Base-by-base conservation (phyloP, 345 rosid genomes). In the Trapa bicornis region DNA sequence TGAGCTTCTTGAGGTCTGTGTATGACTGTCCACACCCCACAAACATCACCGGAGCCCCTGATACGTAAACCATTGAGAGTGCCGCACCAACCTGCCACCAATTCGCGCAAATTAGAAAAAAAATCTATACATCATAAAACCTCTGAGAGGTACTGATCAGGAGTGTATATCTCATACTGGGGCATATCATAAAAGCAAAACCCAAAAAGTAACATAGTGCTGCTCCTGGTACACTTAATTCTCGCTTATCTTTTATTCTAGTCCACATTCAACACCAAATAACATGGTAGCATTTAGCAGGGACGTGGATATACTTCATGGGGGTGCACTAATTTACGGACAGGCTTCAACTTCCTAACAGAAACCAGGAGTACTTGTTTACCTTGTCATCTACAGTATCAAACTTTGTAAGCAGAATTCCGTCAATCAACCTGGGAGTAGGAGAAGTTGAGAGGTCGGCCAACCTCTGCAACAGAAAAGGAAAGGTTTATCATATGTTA, bases 331-430 rank as follows among this genome's bases (percentile, higher is more conserved):
- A 3, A 11, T 45, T 45, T 45, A 4, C 5, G 48, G 8, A 45
- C 36, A 32, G 37, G n/a, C 10, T 52, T 12, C 0, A 32, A 39
- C 43, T 17, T 16, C 42, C 32, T 29, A 68, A 17, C 60, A 16
- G 10, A 12, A 68, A 53, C 33, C 22, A 7, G n/a, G 11, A n/a
- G 35, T n/a, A 13, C 15, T 61, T 47, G 14, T 15, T 32, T 72
- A 89, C 99, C 99, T 94, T 94, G 39, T 91, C 99, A 8, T 94
- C 99, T 68, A 94, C 91, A 65, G 99, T 91, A 74, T 94, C 97
- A 0, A 91, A 94, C 78, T 91, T 94, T 48, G 99, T 94, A 45
- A 94, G 96, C 77, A 94, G 76, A 71, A 95, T 91, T 66, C 99
- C 99, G 76, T 95, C 99, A 13, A 95, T 95, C 83, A 91, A 68